Evolutionary conservation across 306 rosid genomes (phyloP), one percentile per base, ranked within the genome.

Genomic region (Gillenia trifoliata): DNA sequence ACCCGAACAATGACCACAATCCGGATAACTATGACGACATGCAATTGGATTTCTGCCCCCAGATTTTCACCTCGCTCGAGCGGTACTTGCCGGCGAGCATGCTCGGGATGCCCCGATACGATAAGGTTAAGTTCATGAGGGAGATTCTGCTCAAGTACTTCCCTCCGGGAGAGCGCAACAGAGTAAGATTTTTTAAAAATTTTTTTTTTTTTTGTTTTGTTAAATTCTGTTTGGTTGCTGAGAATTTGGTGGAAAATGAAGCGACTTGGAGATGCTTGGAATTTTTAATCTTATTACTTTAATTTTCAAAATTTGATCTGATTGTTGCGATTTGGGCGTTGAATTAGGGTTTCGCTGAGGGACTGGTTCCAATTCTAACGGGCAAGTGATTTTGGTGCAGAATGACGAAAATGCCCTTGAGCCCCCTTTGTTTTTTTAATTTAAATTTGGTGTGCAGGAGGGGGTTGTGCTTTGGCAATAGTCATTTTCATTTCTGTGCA

Each of bases 21-120:
- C 79, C 98, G 20, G 98, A 92, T 19, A 86, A 72, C 79, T 92
- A 92, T 26, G 96, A 87, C 2, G 98, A 83, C 74, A 78, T 92
- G 64, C 86, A 82, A 80, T 75, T 83, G 91, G 96, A 89, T 41
- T 90, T 90, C 85, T 82, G 85, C 52, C 96, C 92, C 3, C 80
- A 83, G 4, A 83, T 92, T 25, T 87, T 89, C 83, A 86, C 85
- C 79, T 83, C 88, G 20, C 90, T 92, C 4, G 98, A 92, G 73
- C 83, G 74, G 72, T 84, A 89, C 76, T 67, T 92, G 81, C 96
- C 96, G 50, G 79, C 73, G 8, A 80, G 66, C 71, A 71, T 90
- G 86, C 91, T 90, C 59, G 74, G 73, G 77, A 61, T 66, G 2
- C 69, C 96, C 3, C 88, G 92, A 3, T 89, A 87, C 4, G 73